Conservation (phyloP, 805 yeast genomes). For the Teunomyces kruisii region DNA sequence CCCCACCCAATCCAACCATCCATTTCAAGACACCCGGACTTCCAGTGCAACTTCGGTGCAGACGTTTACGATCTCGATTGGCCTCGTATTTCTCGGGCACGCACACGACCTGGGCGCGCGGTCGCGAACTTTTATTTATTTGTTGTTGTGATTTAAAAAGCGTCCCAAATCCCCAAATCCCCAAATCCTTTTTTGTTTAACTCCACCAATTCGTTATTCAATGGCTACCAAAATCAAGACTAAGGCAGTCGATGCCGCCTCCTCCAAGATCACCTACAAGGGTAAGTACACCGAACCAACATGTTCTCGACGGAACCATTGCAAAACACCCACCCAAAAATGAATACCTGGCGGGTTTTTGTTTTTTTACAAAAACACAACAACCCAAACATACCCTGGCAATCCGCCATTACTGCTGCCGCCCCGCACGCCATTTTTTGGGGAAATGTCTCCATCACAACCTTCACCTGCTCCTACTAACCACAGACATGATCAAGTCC, state of each 20-base stretch:
- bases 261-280: slow-evolving; percentile 44
- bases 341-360: no score
- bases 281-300: slow-evolving; percentile 33
- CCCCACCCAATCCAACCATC: no score
- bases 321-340: background rate
- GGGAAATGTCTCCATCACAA: background rate
- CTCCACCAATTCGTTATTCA: background rate
- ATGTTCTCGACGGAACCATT: background rate
- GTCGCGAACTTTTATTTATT: slow-evolving; percentile 4
- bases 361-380: background rate
- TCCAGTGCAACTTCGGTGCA: background rate
- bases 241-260: slow-evolving; percentile 15
- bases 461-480: slow-evolving; percentile 10
- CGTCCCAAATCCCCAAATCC: background rate
- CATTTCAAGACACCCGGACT: no score
- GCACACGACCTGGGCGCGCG: background rate
- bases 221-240: slow-evolving; percentile 40
- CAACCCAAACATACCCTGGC: background rate
- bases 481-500: slow-evolving; percentile 59
- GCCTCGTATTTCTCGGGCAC: background rate
- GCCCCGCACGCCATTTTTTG: no score
- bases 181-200: no score
- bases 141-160: slow-evolving; percentile 5
- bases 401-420: no score
- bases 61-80: background rate